These are phyloP conservation scores for Magnaporthiopsis poae DNA, from an alignment of 2,329 filamentous ascomycete genomes.

Conservation along the genomic window DNA sequence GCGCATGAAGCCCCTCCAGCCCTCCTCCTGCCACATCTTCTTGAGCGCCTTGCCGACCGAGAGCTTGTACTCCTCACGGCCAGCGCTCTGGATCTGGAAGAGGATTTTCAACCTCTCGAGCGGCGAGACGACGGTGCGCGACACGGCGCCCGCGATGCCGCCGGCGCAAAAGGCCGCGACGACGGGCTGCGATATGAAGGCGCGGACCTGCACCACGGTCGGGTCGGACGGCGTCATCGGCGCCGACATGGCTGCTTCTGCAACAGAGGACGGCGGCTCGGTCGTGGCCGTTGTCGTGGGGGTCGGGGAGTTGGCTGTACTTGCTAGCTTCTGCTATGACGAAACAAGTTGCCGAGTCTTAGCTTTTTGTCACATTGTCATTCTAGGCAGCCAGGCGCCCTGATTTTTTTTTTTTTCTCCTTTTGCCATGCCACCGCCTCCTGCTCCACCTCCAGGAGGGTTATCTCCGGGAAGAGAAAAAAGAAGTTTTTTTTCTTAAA, in stretches of 20 bases:
- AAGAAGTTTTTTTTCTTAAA: too few species aligned
- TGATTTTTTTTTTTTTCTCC: background rate
- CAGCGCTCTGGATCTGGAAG: constrained; percentile 89
- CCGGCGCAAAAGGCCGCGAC: constrained; percentile 88
- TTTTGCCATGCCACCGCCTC: background rate
- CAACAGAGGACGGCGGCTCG: background rate
- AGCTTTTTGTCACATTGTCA: background rate
- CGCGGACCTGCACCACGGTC: constrained; percentile 27
- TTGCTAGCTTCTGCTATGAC: background rate
- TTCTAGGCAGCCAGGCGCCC: background rate
- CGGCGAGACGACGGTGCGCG: constrained; percentile 89
- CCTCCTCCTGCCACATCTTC: constrained; percentile 96
- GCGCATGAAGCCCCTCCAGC: constrained; percentile 93
- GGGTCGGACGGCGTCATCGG: constrained; percentile 6
- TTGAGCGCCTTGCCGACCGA: constrained; percentile 77
- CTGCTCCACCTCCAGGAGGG: background rate
- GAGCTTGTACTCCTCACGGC: constrained; percentile 84
- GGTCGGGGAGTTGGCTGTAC: background rate
- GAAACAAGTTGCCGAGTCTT: background rate
- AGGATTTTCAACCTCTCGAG: constrained; percentile 93
- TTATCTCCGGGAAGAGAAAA: background rate
- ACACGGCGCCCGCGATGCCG: constrained; percentile 91
- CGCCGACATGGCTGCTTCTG: background rate
- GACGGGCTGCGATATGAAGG: constrained; percentile 67
- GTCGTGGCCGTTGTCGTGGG: constrained; percentile 1